Base-by-base conservation (phyloP, 306 rosid species). In the Rubus parviflorus region DNA sequence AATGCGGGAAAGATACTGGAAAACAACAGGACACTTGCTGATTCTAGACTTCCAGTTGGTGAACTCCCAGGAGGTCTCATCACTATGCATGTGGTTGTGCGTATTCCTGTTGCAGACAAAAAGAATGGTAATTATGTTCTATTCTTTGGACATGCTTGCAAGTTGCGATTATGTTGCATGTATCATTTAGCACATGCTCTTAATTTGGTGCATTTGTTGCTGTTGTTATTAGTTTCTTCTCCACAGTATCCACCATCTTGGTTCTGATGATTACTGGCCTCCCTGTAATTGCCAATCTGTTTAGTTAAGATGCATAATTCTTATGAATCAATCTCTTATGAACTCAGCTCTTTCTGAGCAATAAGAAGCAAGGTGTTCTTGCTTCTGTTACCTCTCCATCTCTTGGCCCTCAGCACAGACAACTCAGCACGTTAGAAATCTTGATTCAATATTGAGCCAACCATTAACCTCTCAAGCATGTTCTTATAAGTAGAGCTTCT, bases 1-100 rank as follows among this genome's bases (percentile, higher is more conserved):
- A 85, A 85, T 67, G 88, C 83, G 12, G 88, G 88, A 56, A 85
- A 78, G 81, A 81, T 85, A 53, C 77, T 85, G 77, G 88, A 85
- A 51, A 81, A 85, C 61, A 73, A 63, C 81, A 85, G 72, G 79
- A 85, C 85, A 23, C 81, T 85, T 16, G 83, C 81, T 3, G 88
- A 85, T 74, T 85, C 88, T 35, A 73, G 85, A 62, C 80, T 81
- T 68, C 83, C 81, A 4, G 76, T 85, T 19, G 68, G 77, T 58
- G 88, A 81, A 19, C 80, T 78, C 61, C 85, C 83, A 16, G 88
- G 78, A 67, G 74, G 79, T 63, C 78, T 81, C 79, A 84, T 84
- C 74, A 85, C 85, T 30, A 85, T 85, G 88, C 88, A 81, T 38
- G 85, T 85, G 66, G 88, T 85, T 63, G 83, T 85, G 47, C 81